Conservation (phyloP, 1,284 basidiomycete species). For the Tilletia setariae region DNA sequence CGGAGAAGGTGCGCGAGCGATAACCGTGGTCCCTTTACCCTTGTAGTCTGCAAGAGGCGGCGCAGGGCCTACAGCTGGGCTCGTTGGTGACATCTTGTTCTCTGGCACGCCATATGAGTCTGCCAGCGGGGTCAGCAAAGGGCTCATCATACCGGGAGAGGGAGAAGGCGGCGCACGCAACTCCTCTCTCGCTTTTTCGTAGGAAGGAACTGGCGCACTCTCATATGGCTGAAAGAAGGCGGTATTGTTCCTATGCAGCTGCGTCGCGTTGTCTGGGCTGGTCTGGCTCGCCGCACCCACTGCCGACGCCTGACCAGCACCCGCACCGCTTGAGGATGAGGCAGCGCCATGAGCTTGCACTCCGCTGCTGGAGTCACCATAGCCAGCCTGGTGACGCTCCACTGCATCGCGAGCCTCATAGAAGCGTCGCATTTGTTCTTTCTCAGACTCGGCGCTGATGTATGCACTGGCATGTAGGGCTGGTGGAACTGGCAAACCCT, state of each 20-base stretch:
- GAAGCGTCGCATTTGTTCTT: conserved; percentile 20
- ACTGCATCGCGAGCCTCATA: conserved; percentile 20
- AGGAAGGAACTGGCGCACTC: conserved; percentile 18
- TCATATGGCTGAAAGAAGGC: conserved; percentile 16
- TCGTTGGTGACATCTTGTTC: neutral
- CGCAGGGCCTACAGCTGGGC: neutral
- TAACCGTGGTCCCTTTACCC: neutral
- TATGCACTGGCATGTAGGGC: neutral
- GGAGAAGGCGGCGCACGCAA: neutral
- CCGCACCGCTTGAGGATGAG: neutral
- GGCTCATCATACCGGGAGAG: neutral
- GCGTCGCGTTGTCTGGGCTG: neutral
- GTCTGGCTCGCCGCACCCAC: neutral
- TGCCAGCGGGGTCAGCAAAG: neutral
- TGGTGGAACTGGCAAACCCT: neutral
- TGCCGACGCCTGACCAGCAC: neutral
- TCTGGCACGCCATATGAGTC: neutral
- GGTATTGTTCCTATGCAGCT: neutral
- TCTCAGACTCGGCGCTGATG: conserved; percentile 12
- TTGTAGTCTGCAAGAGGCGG: neutral
- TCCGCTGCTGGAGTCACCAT: neutral
- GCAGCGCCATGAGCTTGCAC: neutral
- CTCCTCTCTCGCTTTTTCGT: neutral
- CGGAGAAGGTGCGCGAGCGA: neutral
- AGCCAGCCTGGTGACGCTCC: conserved; percentile 11